Evolutionary conservation across 352 stramenopile species (phyloP).

Genomic region (Globisporangium apiculatum): DNA sequence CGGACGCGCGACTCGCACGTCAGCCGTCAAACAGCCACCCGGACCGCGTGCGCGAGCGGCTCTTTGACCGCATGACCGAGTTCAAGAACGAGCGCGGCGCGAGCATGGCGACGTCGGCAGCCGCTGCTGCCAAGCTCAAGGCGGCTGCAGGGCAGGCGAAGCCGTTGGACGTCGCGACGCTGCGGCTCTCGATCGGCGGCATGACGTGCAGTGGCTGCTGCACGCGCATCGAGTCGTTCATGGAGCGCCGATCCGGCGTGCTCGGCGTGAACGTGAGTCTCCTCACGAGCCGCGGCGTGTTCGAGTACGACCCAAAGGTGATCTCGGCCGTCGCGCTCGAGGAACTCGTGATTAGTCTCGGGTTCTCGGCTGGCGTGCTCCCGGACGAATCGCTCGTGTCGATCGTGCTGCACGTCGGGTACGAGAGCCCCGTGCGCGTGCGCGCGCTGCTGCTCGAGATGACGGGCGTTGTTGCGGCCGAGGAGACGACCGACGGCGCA

Average conservation of each 20-base stretch:
- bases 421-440: constrained; percentile 16
- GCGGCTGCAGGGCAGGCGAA: background rate
- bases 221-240: constrained; percentile 74
- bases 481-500: constrained; percentile 15
- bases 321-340: constrained; percentile 57
- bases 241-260: constrained; percentile 47
- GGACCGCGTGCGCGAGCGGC: constrained; percentile 15
- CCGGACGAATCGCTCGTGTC: constrained; percentile 43
- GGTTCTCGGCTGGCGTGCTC: constrained; percentile 59
- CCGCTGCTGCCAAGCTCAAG: background rate
- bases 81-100: constrained; percentile 24
- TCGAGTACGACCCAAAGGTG: constrained; percentile 36
- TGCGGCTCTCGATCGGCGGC: constrained; percentile 57
- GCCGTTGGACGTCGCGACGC: constrained; percentile 9
- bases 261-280: constrained; percentile 55
- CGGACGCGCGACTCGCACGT: constrained; percentile 1
- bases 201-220: constrained; percentile 88
- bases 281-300: constrained; percentile 46
- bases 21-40: constrained; percentile 8
- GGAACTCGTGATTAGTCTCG: constrained; percentile 45
- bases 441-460: constrained; percentile 19
- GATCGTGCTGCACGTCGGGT: constrained; percentile 43
- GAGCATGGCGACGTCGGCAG: constrained; percentile 8
- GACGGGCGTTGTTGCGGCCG: constrained; percentile 27
- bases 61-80: constrained; percentile 32